Conservation (phyloP, 2,329 filamentous ascomycete genomes). For the Bipolaris zeicola region DNA sequence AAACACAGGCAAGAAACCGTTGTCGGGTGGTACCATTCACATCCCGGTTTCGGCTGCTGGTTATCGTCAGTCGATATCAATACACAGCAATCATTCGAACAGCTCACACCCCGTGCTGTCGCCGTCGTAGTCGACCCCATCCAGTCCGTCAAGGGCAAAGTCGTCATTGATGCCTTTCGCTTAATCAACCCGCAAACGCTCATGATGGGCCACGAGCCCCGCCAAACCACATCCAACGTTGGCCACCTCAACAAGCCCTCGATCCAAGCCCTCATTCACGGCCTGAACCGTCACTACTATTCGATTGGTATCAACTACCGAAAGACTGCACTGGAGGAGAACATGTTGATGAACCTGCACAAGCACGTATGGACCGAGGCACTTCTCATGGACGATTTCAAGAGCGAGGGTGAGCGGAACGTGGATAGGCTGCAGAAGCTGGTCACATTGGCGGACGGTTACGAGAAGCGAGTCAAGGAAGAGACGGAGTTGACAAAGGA, state of each 20-base stretch:
- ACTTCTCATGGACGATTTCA: slow-evolving; percentile 95
- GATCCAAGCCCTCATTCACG: slow-evolving; percentile 98
- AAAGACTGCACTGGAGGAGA: slow-evolving; percentile 96
- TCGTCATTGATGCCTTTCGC: slow-evolving; percentile 98
- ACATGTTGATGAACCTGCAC: slow-evolving; percentile 99
- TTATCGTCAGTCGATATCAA: slow-evolving; percentile 99
- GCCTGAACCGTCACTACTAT: slow-evolving; percentile 98
- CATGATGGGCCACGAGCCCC: slow-evolving; percentile 96
- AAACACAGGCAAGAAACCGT: slow-evolving; percentile 83
- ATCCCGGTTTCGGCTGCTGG: slow-evolving; percentile 99
- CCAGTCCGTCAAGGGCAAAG: slow-evolving; percentile 99
- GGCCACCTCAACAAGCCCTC: slow-evolving; percentile 99
- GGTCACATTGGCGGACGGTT: slow-evolving; percentile 88
- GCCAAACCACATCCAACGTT: slow-evolving; percentile 96
- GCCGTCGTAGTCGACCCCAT: slow-evolving; percentile 98
- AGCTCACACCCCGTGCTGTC: slow-evolving; percentile 93
- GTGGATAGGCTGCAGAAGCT: slow-evolving; percentile 85
- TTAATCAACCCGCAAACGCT: slow-evolving; percentile 97
- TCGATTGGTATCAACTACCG: slow-evolving; percentile 98
- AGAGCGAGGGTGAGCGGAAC: slow-evolving; percentile 80
- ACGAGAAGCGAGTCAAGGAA: slow-evolving; percentile 98
- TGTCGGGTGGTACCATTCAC: slow-evolving; percentile 99
- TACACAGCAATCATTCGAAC: slow-evolving; percentile 99
- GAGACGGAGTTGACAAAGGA: slow-evolving; percentile 97
- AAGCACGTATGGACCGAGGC: slow-evolving; percentile 99